Evolutionary conservation across 371 early-diverging fungal genomes (phyloP), one percentile per base, ranked within the genome.

Genomic region (Syncephalastrum racemosum): DNA sequence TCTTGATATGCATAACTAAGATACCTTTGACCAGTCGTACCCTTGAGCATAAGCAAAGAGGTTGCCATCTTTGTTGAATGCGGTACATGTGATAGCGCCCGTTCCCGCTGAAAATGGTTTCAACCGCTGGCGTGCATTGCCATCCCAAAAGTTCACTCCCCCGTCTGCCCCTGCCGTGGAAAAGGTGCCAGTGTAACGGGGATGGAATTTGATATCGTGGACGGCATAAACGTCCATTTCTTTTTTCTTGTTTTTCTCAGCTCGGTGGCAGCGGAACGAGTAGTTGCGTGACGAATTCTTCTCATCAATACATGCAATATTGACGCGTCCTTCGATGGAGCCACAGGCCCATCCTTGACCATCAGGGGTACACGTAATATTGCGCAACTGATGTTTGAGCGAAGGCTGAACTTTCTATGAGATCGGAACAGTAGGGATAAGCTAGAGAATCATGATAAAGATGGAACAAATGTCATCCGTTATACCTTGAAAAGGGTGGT

Each of bases 221-320:
- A 93, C 86, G 24, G 93, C 63, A 70, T 86, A 90, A 13, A 97
- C 83, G 62, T 31, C 36, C 10, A 31, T 8, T 8, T 31, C 36
- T 31, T 31, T 31, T 10, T 31, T 31, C 36, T 79, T 70, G 23
- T 77, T 77, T 62, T 79, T 81, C 27, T 83, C 84, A 53, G 84
- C 89, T 44, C 97, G 87, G 73, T 99, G 98, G 73, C 95, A 95
- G 69, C 91, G 93, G 79, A 96, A 98, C 14, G 92, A 90, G 58
- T 95, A 95, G 62, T 84, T 88, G 56, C 75, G 77, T 20, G 86
- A 86, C 62, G 36, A 22, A 23, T 93, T 90, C 58, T 84, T 84
- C 23, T 88, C 87, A 41, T 92, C 89, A 4, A 95, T 66, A 67
- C 93, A 93, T 66, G 96, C 92, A 50, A 97, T 91, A 23, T 86